Conservation (phyloP, 1,284 basidiomycete species). For the Termitomyces sp. region DNA sequence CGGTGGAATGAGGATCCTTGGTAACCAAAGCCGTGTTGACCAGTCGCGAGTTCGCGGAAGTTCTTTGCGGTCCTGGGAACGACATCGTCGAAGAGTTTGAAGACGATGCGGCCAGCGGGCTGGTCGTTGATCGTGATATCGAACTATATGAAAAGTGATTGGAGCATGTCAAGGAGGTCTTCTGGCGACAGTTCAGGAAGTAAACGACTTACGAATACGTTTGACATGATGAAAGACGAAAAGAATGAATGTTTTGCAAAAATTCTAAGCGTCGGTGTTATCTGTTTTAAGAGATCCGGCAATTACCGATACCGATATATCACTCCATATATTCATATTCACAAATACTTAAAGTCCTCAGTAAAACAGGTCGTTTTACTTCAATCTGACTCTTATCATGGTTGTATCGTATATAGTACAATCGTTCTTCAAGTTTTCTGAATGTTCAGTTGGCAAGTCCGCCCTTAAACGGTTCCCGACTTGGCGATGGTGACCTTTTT, state of each 20-base stretch:
- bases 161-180: slow-evolving; percentile 1
- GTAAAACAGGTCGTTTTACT: too few species aligned
- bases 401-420: slow-evolving; percentile 8
- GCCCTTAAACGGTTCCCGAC: slow-evolving; percentile 45
- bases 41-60: slow-evolving; percentile 88
- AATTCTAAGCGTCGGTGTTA: slow-evolving; percentile 12
- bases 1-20: slow-evolving; percentile 74
- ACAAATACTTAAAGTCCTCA: too few species aligned
- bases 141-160: slow-evolving; percentile 46
- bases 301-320: slow-evolving; percentile 15
- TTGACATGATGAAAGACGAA: slow-evolving; percentile 27
- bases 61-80: slow-evolving; percentile 80
- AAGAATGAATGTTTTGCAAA: slow-evolving; percentile 5
- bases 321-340: background rate
- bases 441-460: background rate
- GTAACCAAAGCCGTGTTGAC: slow-evolving; percentile 66
- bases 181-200: background rate
- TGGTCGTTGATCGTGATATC: slow-evolving; percentile 66
- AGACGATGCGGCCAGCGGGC: slow-evolving; percentile 68
- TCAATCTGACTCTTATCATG: background rate
- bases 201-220: slow-evolving; percentile 29
- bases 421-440: slow-evolving; percentile 7
- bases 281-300: slow-evolving; percentile 17
- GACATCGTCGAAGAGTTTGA: slow-evolving; percentile 74
- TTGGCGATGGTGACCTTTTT: slow-evolving; percentile 46